Conservation (phyloP, 192 early-diverging fungal genomes). For the Chytriomyces confervae region DNA sequence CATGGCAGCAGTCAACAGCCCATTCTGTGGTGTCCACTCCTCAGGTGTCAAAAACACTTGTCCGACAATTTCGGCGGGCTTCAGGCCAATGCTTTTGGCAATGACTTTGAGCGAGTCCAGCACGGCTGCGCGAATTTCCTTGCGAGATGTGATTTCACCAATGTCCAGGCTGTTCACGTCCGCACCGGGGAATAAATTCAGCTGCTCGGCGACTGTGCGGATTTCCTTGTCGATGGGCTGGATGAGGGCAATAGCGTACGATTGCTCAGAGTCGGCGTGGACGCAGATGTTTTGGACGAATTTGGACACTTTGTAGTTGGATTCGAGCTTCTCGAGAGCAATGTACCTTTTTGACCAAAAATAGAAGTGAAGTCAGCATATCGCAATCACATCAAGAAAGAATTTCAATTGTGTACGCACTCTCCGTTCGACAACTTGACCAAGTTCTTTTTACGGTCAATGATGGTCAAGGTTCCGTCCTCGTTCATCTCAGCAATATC, state of each 20-base stretch:
- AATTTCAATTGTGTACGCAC: background rate
- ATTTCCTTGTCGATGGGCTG: slow-evolving; percentile 64
- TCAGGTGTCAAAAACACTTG: slow-evolving; percentile 70
- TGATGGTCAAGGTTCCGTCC: slow-evolving; percentile 79
- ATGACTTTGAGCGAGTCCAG: slow-evolving; percentile 59
- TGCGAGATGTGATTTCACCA: slow-evolving; percentile 43
- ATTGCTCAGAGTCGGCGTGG: slow-evolving; percentile 68
- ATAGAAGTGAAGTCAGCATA: background rate
- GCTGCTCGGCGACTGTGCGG: background rate
- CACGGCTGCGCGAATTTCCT: slow-evolving; percentile 47
- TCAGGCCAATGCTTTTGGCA: slow-evolving; percentile 70
- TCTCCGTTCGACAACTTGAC: slow-evolving; percentile 92
- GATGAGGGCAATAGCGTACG: slow-evolving; percentile 77
- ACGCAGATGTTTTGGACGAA: slow-evolving; percentile 74
- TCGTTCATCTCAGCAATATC: slow-evolving; percentile 87
- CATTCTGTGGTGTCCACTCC: slow-evolving; percentile 91
- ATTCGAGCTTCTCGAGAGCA: slow-evolving; percentile 92
- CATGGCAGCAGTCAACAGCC: slow-evolving; percentile 86
- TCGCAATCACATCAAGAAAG: background rate
- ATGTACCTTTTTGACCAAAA: slow-evolving; percentile 70
- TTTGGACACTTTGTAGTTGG: slow-evolving; percentile 77
- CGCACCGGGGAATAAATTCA: background rate
- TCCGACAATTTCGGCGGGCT: slow-evolving; percentile 74
- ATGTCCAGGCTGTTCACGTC: slow-evolving; percentile 46
- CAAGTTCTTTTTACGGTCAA: slow-evolving; percentile 94